phyloP scores from a whole-genome alignment of 306 rosid genomes.

The Trifolium repens region DNA sequence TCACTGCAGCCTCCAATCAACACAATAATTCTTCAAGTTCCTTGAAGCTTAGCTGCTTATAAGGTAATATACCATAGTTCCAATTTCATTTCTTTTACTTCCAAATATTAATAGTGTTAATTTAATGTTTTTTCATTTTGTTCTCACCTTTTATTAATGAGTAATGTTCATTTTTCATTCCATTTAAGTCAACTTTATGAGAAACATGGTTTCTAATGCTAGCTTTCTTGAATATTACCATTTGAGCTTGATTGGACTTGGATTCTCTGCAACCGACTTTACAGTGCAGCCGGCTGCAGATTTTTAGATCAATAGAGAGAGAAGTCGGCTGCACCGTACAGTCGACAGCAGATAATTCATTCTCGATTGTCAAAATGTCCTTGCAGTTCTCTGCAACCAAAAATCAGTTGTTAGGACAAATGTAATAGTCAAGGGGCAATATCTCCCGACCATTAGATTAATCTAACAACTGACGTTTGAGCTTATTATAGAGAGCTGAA shows the following conservation, averaged over 20 bases:
- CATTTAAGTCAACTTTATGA: neutral
- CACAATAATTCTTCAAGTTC: neutral
- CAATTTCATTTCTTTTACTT: neutral
- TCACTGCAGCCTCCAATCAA: neutral
- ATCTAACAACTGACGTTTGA: neutral
- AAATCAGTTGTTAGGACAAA: neutral
- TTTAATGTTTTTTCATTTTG: conserved; percentile 5
- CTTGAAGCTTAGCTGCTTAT: conserved; percentile 19
- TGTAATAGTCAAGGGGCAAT: neutral
- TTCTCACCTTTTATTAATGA: conserved; percentile 6
- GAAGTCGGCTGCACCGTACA: too few species aligned
- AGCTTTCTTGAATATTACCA: neutral
- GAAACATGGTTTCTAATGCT: conserved; percentile 9
- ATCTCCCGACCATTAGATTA: neutral
- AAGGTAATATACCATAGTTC: conserved; percentile 10
- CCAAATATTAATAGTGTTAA: neutral
- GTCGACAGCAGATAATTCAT: too few species aligned
- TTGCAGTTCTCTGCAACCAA: neutral
- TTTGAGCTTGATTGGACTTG: neutral
- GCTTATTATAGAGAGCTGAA: neutral
- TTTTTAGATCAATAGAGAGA: too few species aligned
- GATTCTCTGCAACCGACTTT: too few species aligned
- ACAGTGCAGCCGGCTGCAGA: too few species aligned
- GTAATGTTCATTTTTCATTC: conserved; percentile 8
- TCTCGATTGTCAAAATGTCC: neutral